Base-by-base conservation (phyloP, 352 stramenopile genomes). In the Phytophthora vignae region DNA sequence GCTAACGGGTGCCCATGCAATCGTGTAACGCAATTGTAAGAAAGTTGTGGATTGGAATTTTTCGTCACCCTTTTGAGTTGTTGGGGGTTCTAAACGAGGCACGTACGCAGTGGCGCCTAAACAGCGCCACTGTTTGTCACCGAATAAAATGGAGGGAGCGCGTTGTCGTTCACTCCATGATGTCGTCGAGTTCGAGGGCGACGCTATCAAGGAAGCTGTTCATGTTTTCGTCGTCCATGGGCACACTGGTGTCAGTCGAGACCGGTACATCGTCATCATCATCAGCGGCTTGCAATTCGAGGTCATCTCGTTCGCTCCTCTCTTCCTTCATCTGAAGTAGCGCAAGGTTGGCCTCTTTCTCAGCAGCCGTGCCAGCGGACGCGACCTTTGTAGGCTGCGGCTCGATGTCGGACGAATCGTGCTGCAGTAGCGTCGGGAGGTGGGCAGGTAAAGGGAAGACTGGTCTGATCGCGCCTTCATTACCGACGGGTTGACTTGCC, bases 171-270 rank as follows among this genome's bases (percentile, higher is more conserved):
- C 61, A 86, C 54, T 88, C 81, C 64, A 94, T 81, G 65, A 93
- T 90, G 53, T 94, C 87, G 48, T 93, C 87, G 52, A 94, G 79
- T 71, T 93, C 87, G 25, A 94, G 81, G 53, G 85, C 80, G 56
- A 94, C 87, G 62, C 87, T 94, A 60, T 94, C 87, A 60, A 94
- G 85, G 66, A 94, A 92, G 54, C 73, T 83, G 68, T 75, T 93
- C 85, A 94, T 94, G 73, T 94, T 86, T 70, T 93, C 87, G 36
- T 85, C 78, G 53, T 85, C 78, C 71, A 84, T 84, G 50, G 49
- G 50, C 2, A 72, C 67, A 11, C 48, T 70, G 21, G 68, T 25
- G 14, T 79, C 78, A 44, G 66, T 53, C 55, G 29, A 31, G 12
- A 38, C 57, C 40, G 33, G 11, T 40, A 49, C 62, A 55, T 67